A percentile compares a stretch with the other conserved stretches of the same genome.
Evolutionary conservation across 129 eudicot genomes (phyloP).

Genomic region (Helianthus tuberosus): DNA sequence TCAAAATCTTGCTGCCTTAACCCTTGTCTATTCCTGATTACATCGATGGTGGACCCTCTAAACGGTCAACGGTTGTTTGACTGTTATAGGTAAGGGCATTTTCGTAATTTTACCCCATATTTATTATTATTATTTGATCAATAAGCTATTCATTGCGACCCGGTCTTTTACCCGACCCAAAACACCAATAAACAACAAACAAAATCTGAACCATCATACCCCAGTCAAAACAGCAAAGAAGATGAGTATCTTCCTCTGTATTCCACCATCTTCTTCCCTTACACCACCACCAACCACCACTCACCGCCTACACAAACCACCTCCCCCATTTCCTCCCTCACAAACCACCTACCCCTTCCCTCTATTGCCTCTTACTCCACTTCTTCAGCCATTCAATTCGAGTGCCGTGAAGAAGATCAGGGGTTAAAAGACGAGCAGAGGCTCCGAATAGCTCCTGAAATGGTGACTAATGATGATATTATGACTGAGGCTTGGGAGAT

Average conservation of each 20-base stretch:
- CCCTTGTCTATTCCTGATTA: too few species aligned
- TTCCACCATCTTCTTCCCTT: slow-evolving; percentile 32
- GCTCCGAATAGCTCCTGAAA: slow-evolving; percentile 27
- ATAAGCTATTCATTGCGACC: too few species aligned
- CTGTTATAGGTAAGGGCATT: too few species aligned
- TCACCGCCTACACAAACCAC: slow-evolving; percentile 24
- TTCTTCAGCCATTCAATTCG: background rate
- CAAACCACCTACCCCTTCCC: too few species aligned
- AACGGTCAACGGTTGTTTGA: too few species aligned
- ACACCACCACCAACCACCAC: background rate
- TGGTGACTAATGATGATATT: slow-evolving; percentile 64
- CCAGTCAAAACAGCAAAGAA: slow-evolving; percentile 29
- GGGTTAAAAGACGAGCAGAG: slow-evolving; percentile 22
- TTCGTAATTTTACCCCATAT: too few species aligned
- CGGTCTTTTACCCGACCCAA: slow-evolving; percentile 1
- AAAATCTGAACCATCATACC: slow-evolving; percentile 5
- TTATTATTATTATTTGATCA: too few species aligned
- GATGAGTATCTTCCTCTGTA: slow-evolving; percentile 56
- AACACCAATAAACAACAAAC: slow-evolving; percentile 19
- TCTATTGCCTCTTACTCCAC: slow-evolving; percentile 20
- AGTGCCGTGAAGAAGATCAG: slow-evolving; percentile 55
- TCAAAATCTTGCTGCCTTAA: too few species aligned
- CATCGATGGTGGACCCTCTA: too few species aligned
- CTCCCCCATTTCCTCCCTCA: too few species aligned
- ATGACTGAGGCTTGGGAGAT: slow-evolving; percentile 95